These are phyloP conservation scores for Eucommia ulmoides DNA, from an alignment of 257 asterid species.

Conservation along the genomic window DNA sequence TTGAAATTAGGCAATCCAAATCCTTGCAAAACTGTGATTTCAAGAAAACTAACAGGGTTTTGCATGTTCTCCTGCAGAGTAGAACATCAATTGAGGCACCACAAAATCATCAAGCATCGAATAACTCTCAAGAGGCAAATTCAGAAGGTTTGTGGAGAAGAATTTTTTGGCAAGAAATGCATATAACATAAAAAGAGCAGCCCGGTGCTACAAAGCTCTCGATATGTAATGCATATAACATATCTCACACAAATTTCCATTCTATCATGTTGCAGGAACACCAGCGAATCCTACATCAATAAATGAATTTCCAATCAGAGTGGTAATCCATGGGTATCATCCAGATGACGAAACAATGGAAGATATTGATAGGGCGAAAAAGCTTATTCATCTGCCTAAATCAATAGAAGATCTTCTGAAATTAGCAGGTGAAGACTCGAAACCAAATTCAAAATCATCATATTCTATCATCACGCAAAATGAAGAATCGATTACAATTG, in stretches of 20 bases:
- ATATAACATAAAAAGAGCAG: too few species aligned
- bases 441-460: neutral
- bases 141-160: constrained; percentile 1
- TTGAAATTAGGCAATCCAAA: neutral
- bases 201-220: too few species aligned
- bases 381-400: constrained; percentile 71
- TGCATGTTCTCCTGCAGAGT: constrained; percentile 26
- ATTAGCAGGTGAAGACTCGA: constrained; percentile 55
- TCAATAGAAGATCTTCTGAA: constrained; percentile 54
- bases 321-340: constrained; percentile 77
- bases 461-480: too few species aligned
- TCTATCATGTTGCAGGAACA: constrained; percentile 30
- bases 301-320: constrained; percentile 37
- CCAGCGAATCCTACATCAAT: constrained; percentile 12
- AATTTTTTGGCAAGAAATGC: too few species aligned
- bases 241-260: constrained; percentile 5
- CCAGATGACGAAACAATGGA: constrained; percentile 45
- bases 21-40: too few species aligned
- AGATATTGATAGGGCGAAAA: constrained; percentile 39
- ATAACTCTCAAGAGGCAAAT: constrained; percentile 21
- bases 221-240: too few species aligned
- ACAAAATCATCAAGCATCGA: constrained; percentile 22
- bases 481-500: too few species aligned
- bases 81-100: constrained; percentile 20
- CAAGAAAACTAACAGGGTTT: neutral